Evolutionary conservation across 371 early-diverging fungal genomes (phyloP).

Genomic region (Haplosporangium sp.): DNA sequence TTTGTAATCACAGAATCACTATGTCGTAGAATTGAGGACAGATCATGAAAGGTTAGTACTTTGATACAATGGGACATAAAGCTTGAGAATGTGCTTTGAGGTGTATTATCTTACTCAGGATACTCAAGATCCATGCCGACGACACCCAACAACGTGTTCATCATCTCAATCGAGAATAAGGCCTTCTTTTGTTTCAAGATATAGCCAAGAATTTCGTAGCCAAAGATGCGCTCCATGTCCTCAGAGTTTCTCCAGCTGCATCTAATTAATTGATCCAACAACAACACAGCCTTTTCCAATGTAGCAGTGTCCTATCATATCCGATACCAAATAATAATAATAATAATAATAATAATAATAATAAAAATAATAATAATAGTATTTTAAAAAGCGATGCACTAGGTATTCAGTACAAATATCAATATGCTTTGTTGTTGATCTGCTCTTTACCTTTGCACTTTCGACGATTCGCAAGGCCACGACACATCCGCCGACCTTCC

Average conservation of each 20-base stretch:
- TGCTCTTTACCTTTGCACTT: conserved; percentile 63
- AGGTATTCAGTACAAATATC: no score
- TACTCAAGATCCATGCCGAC: conserved; percentile 70
- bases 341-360: no score
- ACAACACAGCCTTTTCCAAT: conserved; percentile 69
- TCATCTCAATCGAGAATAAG: conserved; percentile 66
- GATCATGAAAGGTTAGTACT: no score
- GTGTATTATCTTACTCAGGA: conserved; percentile 61
- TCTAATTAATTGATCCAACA: conserved; percentile 72
- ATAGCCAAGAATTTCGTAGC: conserved; percentile 79
- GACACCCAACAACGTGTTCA: conserved; percentile 73
- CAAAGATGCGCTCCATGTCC: conserved; percentile 80
- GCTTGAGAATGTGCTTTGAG: not conserved
- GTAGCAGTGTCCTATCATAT: conserved; percentile 62
- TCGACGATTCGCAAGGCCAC: conserved; percentile 74
- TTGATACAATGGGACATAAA: no score
- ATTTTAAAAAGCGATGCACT: no score
- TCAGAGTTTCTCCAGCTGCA: conserved; percentile 80
- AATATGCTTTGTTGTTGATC: not conserved
- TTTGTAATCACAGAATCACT: conserved; percentile 76
- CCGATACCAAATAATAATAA: no score
- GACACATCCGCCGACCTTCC: conserved; percentile 81
- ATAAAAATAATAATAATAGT: no score
- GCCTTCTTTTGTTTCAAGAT: conserved; percentile 74
- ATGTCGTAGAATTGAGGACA: not conserved